A percentile compares a stretch with the other conserved stretches of the same genome.
Conservation (phyloP, 768 basidiomycete genomes). For the Tulasnella sp. region DNA sequence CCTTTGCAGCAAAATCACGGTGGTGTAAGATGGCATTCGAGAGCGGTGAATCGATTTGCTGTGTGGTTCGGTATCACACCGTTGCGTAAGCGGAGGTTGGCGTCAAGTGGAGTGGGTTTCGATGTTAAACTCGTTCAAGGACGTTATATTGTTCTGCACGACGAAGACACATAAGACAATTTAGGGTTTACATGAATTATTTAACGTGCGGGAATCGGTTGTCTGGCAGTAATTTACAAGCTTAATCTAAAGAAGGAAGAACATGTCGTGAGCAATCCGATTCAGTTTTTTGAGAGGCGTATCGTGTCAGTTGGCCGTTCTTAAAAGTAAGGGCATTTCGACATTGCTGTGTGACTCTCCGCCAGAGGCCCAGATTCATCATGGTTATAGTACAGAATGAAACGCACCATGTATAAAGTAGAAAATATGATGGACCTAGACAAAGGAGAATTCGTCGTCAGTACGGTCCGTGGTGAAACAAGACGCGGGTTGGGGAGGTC, state of each 20-base stretch:
- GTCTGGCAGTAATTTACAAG: neutral
- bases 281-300: neutral
- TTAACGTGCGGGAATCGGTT: too few species aligned
- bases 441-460: neutral
- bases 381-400: neutral
- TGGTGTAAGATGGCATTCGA: constrained; percentile 38
- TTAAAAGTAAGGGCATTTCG: neutral
- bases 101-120: constrained; percentile 55
- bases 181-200: neutral
- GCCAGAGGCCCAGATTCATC: neutral
- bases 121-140: constrained; percentile 57
- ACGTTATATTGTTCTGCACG: constrained; percentile 49
- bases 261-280: neutral
- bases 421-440: neutral
- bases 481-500: neutral
- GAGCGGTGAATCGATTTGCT: constrained; percentile 51
- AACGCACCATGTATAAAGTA: neutral
- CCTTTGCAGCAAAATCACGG: constrained; percentile 40
- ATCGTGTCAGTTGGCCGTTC: neutral
- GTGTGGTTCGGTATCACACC: constrained; percentile 69
- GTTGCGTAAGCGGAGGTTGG: constrained; percentile 50
- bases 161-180: neutral
- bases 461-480: neutral
- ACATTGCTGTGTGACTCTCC: neutral
- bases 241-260: neutral